Evolutionary conservation across 1,139 yeast genomes (phyloP).

Genomic region (Magnusiomyces suaveolens): DNA sequence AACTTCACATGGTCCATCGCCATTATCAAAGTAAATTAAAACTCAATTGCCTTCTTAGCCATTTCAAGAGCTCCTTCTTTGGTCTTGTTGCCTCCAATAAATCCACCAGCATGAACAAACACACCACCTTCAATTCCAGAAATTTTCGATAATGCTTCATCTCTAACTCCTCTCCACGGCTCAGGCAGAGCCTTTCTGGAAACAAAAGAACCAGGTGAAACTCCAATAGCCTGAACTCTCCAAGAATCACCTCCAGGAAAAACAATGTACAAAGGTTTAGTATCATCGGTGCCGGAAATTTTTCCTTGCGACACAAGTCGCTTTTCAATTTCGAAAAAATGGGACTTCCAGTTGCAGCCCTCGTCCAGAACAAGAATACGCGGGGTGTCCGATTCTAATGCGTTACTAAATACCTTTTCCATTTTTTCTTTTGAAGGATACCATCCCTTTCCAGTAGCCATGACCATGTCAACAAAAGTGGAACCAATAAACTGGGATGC

Average conservation of each 20-base stretch:
- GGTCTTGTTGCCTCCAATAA: conserved; percentile 88
- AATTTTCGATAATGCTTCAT: conserved; percentile 60
- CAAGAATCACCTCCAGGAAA: conserved; percentile 68
- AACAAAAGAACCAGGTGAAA: conserved; percentile 63
- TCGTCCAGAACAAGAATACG: conserved; percentile 59
- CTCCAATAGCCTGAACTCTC: conserved; percentile 88
- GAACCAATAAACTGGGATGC: conserved; percentile 80
- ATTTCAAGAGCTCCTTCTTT: conserved; percentile 67
- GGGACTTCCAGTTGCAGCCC: conserved; percentile 94
- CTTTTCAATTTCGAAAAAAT: conserved; percentile 63
- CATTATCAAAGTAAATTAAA: conserved; percentile 10
- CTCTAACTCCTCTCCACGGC: conserved; percentile 89
- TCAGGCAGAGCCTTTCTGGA: conserved; percentile 84
- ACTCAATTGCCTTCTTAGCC: conserved; percentile 49
- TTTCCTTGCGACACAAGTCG: conserved; percentile 10
- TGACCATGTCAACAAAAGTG: conserved; percentile 59
- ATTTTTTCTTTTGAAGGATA: conserved; percentile 81
- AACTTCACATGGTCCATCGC: too few species aligned
- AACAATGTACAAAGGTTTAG: conserved; percentile 62
- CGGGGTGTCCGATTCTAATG: conserved; percentile 41
- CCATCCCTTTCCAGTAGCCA: conserved; percentile 77
- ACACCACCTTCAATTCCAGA: conserved; percentile 79
- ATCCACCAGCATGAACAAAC: conserved; percentile 93
- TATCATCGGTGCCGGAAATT: conserved; percentile 30
- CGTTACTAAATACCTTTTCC: conserved; percentile 48